These are phyloP conservation scores for Globisporangium cystogenes DNA, from an alignment of 352 stramenopile genomes.

Conservation along the genomic window DNA sequence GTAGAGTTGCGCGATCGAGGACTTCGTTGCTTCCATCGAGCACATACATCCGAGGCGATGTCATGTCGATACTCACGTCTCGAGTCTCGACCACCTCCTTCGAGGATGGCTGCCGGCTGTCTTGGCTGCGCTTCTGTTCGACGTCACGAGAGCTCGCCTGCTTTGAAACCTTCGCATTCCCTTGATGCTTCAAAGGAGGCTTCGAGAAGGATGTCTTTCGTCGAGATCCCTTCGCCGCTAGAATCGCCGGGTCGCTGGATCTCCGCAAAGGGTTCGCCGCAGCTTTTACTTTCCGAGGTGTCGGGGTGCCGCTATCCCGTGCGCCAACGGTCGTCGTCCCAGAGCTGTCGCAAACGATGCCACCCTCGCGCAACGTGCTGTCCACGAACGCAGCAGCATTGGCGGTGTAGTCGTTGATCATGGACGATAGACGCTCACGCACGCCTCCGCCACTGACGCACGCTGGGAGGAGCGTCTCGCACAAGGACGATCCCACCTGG, in stretches of 20 bases:
- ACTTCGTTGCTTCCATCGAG: background rate
- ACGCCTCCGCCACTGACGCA: conserved; percentile 27
- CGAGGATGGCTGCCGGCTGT: background rate
- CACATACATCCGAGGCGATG: background rate
- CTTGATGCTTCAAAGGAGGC: background rate
- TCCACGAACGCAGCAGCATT: conserved; percentile 32
- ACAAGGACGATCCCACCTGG: conserved; percentile 40
- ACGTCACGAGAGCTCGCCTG: background rate
- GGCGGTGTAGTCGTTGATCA: conserved; percentile 29
- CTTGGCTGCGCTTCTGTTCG: conserved; percentile 3
- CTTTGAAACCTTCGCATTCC: background rate
- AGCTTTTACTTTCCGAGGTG: conserved; percentile 5
- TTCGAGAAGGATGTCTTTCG: conserved; percentile 5
- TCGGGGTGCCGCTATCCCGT: conserved; percentile 3
- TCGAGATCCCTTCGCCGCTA: conserved; percentile 1
- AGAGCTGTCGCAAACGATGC: conserved; percentile 10
- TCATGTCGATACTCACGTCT: background rate
- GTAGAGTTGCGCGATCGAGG: conserved; percentile 4
- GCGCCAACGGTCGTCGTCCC: background rate
- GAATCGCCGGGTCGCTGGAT: background rate
- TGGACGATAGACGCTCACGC: conserved; percentile 22
- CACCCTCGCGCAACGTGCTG: conserved; percentile 27
- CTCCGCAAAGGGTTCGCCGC: background rate
- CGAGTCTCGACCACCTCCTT: background rate
- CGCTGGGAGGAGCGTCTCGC: conserved; percentile 40